Percentiles rank a stretch among this genome's conserved stretches.
phyloP scores from a whole-genome alignment of 2,329 filamentous ascomycete species.

The Cryoendolithus antarcticus region DNA sequence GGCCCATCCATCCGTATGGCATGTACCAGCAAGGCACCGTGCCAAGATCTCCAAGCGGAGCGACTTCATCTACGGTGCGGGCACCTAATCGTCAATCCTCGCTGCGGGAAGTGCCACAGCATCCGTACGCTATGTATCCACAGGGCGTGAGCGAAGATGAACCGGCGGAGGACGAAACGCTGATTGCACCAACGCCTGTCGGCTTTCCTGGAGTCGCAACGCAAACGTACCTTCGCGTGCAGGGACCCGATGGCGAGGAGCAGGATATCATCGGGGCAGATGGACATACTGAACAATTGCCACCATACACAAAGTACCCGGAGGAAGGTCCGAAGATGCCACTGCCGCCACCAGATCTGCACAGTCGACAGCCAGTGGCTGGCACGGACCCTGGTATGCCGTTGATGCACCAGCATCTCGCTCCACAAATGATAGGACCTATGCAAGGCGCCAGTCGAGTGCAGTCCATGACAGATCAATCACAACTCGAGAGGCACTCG shows the following conservation, averaged over 20 bases:
- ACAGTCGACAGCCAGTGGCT: constrained; percentile 21
- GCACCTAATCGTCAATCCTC: constrained; percentile 31
- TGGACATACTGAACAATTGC: constrained; percentile 80
- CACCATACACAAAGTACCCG: constrained; percentile 82
- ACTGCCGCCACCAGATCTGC: constrained; percentile 15
- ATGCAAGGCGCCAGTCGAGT: not conserved
- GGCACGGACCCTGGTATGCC: constrained; percentile 22
- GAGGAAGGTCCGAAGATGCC: constrained; percentile 51
- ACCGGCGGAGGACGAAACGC: constrained; percentile 37
- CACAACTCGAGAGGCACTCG: constrained; percentile 10
- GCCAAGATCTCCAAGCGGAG: constrained; percentile 49
- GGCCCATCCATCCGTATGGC: constrained; percentile 71
- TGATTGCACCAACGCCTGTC: constrained; percentile 31
- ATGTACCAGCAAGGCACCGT: constrained; percentile 66
- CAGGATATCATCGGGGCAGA: constrained; percentile 78
- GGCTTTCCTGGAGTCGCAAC: constrained; percentile 60
- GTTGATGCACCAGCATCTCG: constrained; percentile 23
- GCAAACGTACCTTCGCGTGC: constrained; percentile 53
- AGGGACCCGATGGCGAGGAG: constrained; percentile 74
- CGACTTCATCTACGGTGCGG: constrained; percentile 55
- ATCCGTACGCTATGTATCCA: constrained; percentile 77
- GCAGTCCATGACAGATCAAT: constrained; percentile 25
- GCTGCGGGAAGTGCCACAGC: constrained; percentile 44
- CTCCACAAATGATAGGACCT: constrained; percentile 12
- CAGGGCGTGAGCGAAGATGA: constrained; percentile 55